Percentiles rank a stretch among this genome's conserved stretches.
Conservation (phyloP, 1,139 yeast species). For the Magnusiomyces sp. region DNA sequence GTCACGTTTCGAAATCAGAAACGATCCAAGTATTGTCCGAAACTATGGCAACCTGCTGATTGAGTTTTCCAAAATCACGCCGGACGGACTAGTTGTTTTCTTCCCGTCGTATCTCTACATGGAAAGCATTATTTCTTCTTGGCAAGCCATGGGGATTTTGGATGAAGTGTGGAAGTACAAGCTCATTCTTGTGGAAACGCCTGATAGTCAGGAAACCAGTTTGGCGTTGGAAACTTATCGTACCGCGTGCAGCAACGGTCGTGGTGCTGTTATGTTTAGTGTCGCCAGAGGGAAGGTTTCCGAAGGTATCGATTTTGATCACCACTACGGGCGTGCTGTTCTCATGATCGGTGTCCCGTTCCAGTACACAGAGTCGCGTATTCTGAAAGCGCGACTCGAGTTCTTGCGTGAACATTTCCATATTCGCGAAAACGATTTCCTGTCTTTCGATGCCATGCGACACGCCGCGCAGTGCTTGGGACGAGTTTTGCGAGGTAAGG, state of each 20-base stretch:
- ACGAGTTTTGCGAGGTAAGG: slow-evolving; percentile 92
- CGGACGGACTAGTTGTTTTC: slow-evolving; percentile 96
- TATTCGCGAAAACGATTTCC: slow-evolving; percentile 84
- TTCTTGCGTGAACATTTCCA: slow-evolving; percentile 88
- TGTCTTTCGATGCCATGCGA: slow-evolving; percentile 98
- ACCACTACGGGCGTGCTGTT: slow-evolving; percentile 95
- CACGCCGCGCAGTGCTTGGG: slow-evolving; percentile 99
- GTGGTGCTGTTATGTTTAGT: slow-evolving; percentile 92
- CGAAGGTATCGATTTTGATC: slow-evolving; percentile 98
- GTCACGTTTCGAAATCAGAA: slow-evolving; percentile 91
- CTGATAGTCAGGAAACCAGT: slow-evolving; percentile 97
- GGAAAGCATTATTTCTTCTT: slow-evolving; percentile 96
- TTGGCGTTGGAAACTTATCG: slow-evolving; percentile 91
- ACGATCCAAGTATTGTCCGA: slow-evolving; percentile 95
- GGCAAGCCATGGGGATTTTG: slow-evolving; percentile 97
- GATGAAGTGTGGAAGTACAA: slow-evolving; percentile 99
- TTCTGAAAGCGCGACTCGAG: slow-evolving; percentile 87
- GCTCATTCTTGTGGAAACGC: slow-evolving; percentile 92
- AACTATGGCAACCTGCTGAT: slow-evolving; percentile 88
- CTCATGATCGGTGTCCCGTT: slow-evolving; percentile 98
- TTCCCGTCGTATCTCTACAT: slow-evolving; percentile 94
- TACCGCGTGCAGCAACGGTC: slow-evolving; percentile 92
- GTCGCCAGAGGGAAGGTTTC: slow-evolving; percentile 99
- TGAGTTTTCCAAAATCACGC: slow-evolving; percentile 90
- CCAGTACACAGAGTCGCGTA: slow-evolving; percentile 96